Conservation (phyloP, 2,329 filamentous ascomycete genomes). For the Capronia americana region DNA sequence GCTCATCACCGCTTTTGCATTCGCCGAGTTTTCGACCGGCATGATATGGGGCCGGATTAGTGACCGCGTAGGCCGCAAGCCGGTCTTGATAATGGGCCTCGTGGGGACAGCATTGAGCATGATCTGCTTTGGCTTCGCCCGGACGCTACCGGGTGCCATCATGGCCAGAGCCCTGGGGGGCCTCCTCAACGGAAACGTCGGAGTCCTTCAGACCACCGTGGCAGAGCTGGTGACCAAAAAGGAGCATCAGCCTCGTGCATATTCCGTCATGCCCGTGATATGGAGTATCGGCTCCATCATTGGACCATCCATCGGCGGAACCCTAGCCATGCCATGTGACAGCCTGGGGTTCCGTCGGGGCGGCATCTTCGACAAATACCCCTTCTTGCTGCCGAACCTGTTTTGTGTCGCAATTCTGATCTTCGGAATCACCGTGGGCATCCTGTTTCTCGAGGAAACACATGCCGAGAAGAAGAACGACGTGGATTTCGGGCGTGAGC, state of each 20-base stretch:
- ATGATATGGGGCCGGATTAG: constrained; percentile 93
- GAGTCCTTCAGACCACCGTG: constrained; percentile 92
- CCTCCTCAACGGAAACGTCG: constrained; percentile 93
- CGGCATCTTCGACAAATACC: constrained; percentile 82
- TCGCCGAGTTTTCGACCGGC: constrained; percentile 92
- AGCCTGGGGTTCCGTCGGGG: constrained; percentile 71
- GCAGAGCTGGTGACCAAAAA: constrained; percentile 92
- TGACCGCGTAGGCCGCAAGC: constrained; percentile 90
- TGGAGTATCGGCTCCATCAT: constrained; percentile 98
- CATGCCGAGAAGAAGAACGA: constrained; percentile 80
- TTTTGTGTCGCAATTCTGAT: constrained; percentile 81
- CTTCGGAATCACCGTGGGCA: constrained; percentile 75
- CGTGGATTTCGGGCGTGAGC: constrained; percentile 75
- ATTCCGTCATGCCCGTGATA: constrained; percentile 96
- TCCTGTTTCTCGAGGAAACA: constrained; percentile 92
- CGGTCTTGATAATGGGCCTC: constrained; percentile 86
- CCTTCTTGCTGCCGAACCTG: constrained; percentile 91
- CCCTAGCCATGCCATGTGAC: constrained; percentile 82
- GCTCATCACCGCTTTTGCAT: constrained; percentile 94
- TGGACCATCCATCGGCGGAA: constrained; percentile 88
- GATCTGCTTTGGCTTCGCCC: constrained; percentile 87
- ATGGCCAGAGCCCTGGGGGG: constrained; percentile 88
- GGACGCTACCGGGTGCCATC: constrained; percentile 79
- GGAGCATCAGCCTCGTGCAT: constrained; percentile 91
- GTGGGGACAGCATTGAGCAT: constrained; percentile 92